Evolutionary conservation across 1,284 basidiomycete genomes (phyloP).

Genomic region (Ustilago crameri): DNA sequence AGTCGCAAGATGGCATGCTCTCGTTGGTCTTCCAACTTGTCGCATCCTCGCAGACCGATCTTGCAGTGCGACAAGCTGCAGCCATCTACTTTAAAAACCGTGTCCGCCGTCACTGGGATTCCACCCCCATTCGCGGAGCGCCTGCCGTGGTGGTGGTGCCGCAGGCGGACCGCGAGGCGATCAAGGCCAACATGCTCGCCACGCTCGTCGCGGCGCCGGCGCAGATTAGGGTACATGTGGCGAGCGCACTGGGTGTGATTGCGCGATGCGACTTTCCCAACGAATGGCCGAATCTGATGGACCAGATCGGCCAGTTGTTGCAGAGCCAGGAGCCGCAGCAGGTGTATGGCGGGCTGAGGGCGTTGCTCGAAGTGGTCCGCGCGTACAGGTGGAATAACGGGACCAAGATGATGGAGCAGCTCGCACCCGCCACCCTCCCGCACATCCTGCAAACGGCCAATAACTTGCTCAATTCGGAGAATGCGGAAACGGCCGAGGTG

Average conservation of each 20-base stretch:
- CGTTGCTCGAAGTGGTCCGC: constrained; percentile 62
- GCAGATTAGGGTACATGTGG: constrained; percentile 57
- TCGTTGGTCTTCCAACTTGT: constrained; percentile 61
- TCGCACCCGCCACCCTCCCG: constrained; percentile 60
- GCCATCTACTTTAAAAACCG: constrained; percentile 67
- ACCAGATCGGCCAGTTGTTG: constrained; percentile 57
- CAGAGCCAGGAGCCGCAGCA: constrained; percentile 47
- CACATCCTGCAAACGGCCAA: constrained; percentile 54
- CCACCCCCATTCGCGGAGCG: constrained; percentile 20
- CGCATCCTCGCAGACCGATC: constrained; percentile 48
- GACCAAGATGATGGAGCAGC: constrained; percentile 56
- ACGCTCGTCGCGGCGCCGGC: constrained; percentile 56
- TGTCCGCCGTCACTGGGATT: constrained; percentile 60
- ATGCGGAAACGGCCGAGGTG: constrained; percentile 49
- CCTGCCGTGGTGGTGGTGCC: constrained; percentile 35
- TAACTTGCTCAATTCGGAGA: constrained; percentile 55
- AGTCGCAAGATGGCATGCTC: constrained; percentile 65
- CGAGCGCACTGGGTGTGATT: constrained; percentile 55
- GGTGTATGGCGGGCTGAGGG: constrained; percentile 61
- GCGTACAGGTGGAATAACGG: constrained; percentile 62
- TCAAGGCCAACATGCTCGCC: constrained; percentile 52
- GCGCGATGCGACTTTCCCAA: constrained; percentile 61
- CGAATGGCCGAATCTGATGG: constrained; percentile 62
- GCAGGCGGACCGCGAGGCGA: constrained; percentile 47
- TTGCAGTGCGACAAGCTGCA: constrained; percentile 61